Conservation (phyloP, 345 rosid genomes). For the Nephelium lappaceum region DNA sequence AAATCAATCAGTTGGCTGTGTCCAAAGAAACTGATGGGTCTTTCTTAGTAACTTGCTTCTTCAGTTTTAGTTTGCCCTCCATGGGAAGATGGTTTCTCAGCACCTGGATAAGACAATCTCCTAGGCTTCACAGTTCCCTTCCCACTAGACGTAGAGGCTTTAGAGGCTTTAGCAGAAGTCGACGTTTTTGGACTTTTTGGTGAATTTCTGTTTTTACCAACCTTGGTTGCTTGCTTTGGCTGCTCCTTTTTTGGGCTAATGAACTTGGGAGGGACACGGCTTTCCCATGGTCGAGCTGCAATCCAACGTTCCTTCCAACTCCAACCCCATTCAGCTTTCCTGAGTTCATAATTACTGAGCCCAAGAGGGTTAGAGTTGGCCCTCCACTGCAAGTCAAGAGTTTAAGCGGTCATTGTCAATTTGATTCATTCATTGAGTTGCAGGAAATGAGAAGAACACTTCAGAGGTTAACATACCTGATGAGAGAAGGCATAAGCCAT, state of each 20-base stretch:
- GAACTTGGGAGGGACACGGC: conserved; percentile 47
- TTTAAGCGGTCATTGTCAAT: conserved; percentile 7
- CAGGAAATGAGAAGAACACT: conserved; percentile 13
- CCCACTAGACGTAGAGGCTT: conserved; percentile 44
- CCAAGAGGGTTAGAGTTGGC: conserved; percentile 62
- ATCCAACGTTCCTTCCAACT: conserved; percentile 98
- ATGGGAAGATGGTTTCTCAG: conserved; percentile 39
- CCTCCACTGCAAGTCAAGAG: conserved; percentile 66
- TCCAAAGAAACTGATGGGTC: neutral
- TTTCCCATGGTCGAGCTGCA: conserved; percentile 94
- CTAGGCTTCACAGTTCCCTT: conserved; percentile 47
- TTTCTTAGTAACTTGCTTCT: too few species aligned
- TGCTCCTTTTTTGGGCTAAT: conserved; percentile 57
- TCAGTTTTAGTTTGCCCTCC: conserved; percentile 20
- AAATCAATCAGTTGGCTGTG: neutral
- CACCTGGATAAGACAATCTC: conserved; percentile 71
- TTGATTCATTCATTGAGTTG: neutral
- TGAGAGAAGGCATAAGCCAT: conserved; percentile 98
- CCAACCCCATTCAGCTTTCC: conserved; percentile 94
- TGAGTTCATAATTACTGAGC: conserved; percentile 51
- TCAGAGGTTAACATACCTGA: conserved; percentile 54
- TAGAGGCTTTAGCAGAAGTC: conserved; percentile 31
- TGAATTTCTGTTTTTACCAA: conserved; percentile 39
- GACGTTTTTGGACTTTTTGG: conserved; percentile 53
- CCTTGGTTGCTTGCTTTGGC: conserved; percentile 47